Percentiles rank a stretch among this genome's conserved stretches.
phyloP scores from a whole-genome alignment of 176 grass and related monocot genomes.

The Zoysia pacifica region DNA sequence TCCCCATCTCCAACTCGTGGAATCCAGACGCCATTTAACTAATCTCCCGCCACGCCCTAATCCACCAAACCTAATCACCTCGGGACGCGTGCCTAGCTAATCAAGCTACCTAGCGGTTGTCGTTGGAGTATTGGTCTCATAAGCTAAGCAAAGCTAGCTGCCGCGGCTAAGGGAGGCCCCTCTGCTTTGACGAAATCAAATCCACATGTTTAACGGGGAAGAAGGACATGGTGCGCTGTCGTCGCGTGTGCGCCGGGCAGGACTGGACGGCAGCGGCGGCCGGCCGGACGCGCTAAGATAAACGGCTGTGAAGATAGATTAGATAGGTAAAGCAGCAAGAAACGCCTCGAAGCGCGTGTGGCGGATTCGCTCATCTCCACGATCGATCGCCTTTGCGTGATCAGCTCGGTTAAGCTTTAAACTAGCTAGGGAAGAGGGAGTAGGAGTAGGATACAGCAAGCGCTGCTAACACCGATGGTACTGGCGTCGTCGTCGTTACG shows the following conservation, averaged over 20 bases:
- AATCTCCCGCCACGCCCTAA: background rate
- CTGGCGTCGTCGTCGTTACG: constrained; percentile 22
- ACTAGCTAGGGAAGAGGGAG: background rate
- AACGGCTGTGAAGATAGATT: background rate
- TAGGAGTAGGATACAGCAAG: background rate
- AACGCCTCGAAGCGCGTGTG: constrained; percentile 3
- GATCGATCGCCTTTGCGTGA: constrained; percentile 31
- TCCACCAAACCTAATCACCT: constrained; percentile 49
- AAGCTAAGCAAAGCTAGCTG: background rate
- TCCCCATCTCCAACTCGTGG: constrained; percentile 71
- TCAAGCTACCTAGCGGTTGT: background rate
- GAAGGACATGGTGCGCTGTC: constrained; percentile 1
- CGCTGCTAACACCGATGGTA: background rate
- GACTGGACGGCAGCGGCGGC: background rate
- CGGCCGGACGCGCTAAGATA: background rate
- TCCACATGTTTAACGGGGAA: constrained; percentile 12
- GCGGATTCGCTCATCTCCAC: background rate
- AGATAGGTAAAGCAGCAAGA: background rate
- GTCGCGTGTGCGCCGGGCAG: constrained; percentile 6
- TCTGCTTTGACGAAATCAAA: constrained; percentile 38
- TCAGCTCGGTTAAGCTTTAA: background rate
- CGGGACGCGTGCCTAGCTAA: background rate
- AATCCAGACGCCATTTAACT: constrained; percentile 40
- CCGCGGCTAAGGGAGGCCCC: no score
- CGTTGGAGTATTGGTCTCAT: background rate